phyloP scores from a whole-genome alignment of 1,139 yeast species.

The Hansenula sp. region DNA sequence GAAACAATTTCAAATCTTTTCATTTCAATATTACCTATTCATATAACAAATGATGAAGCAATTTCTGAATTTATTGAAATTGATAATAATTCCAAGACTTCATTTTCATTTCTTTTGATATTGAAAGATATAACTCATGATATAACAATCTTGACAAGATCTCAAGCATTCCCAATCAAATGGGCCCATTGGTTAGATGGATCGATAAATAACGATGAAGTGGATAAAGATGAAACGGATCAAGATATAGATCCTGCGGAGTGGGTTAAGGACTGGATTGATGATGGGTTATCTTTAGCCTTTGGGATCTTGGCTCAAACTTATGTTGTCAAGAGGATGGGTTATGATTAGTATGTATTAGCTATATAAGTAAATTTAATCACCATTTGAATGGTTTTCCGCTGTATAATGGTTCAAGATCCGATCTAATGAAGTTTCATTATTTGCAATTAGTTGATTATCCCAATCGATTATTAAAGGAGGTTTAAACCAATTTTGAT shows the following conservation, averaged over 20 bases:
- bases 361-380: neutral
- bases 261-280: conserved; percentile 95
- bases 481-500: conserved; percentile 26
- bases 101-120: conserved; percentile 66
- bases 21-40: conserved; percentile 71
- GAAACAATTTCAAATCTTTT: conserved; percentile 59
- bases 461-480: conserved; percentile 60
- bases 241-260: conserved; percentile 81
- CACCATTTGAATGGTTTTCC: conserved; percentile 3
- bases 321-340: conserved; percentile 92
- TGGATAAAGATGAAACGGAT: conserved; percentile 27
- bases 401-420: conserved; percentile 8
- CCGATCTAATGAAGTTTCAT: conserved; percentile 28
- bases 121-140: conserved; percentile 77
- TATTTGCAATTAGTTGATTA: conserved; percentile 47
- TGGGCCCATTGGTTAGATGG: conserved; percentile 88
- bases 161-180: conserved; percentile 85
- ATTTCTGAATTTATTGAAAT: conserved; percentile 33
- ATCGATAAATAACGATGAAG: conserved; percentile 23
- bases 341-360: conserved; percentile 26
- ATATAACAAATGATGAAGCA: conserved; percentile 25
- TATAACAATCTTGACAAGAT: conserved; percentile 66
- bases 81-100: conserved; percentile 36
- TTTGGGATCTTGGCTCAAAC: conserved; percentile 87
- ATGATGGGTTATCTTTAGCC: conserved; percentile 72